phyloP scores from a whole-genome alignment of 2,329 filamentous ascomycete genomes.

The Fonsecaea pugnacius region DNA sequence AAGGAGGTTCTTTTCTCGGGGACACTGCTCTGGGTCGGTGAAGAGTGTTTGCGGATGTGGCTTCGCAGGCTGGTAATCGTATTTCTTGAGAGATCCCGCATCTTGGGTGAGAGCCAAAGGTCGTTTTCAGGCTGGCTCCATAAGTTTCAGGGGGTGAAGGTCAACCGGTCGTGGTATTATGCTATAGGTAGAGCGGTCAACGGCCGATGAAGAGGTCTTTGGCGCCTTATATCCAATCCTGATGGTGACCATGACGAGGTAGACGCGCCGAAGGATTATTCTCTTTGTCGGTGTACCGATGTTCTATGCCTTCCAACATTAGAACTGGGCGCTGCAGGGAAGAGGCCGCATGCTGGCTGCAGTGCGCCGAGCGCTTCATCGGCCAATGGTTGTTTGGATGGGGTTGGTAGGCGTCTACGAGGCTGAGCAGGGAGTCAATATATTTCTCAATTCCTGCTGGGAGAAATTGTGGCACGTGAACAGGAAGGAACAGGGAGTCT shows the following conservation, averaged over 20 bases:
- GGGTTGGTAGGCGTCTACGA: neutral
- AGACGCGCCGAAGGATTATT: neutral
- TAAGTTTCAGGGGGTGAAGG: neutral
- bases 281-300: neutral
- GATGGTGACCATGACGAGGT: neutral
- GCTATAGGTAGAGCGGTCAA: neutral
- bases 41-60: slow-evolving; percentile 19
- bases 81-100: slow-evolving; percentile 8
- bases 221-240: slow-evolving; percentile 2
- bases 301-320: neutral
- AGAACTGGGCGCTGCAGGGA: neutral
- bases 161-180: neutral
- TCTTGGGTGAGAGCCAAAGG: neutral
- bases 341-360: neutral
- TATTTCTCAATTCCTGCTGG: neutral
- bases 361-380: neutral
- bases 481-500: neutral
- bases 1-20: slow-evolving; percentile 15
- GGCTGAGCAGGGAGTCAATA: neutral
- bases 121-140: neutral
- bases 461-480: neutral
- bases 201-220: neutral
- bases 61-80: slow-evolving; percentile 4
- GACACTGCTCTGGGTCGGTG: slow-evolving; percentile 7
- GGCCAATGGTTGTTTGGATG: neutral